Base-by-base conservation (phyloP, 2,329 filamentous ascomycete genomes). In the Aspergillus sp. region DNA sequence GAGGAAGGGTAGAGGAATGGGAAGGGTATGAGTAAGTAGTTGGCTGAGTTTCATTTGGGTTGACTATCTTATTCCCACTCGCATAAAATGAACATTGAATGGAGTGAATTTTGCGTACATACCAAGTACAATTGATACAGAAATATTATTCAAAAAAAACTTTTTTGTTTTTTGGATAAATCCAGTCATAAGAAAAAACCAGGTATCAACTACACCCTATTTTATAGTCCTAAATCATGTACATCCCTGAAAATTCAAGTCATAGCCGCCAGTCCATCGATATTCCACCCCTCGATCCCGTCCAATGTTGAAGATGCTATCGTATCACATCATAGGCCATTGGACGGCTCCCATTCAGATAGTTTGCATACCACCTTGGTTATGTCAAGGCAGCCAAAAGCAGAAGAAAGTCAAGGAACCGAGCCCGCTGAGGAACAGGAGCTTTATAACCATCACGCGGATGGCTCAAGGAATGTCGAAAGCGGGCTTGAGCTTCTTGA, bases 401-500 rank as follows among this genome's bases (percentile, higher is more conserved):
- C 48, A n/a, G 21, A 15, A 21, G 21, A 21, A 21, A 21, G 21
- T 21, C 21, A 21, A 11, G 12, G 21, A 44, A 46, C 6, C 3
- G 15, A 27, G 21, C 27, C 44, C 24, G 15, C 15, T 23, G 21
- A 7, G 44, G 44, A 27, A 15, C 15, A n/a, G 8, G 23, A 19
- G 35, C 21, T 35, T 8, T 19, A 8, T 27, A 33, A 35, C 27
- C n/a, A 27, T 27, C 44, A 37, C 9, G 33, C 44, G 19, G 37
- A 40, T 14, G 51, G 52, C 58, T 80, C 84, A 92, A 68, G 82
- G 82, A 75, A 97, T 90, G 77, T 98, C 95, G 73, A 98, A 97
- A 66, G 96, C 73, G 41, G 90, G 87, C 86, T 99, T 99, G 72
- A 99, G 81, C 84, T 96, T 96, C 77, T 93, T 90, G 71, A 99